These are phyloP conservation scores for Eucalyptus camaldulensis DNA, from an alignment of 345 rosid species.

Conservation along the genomic window DNA sequence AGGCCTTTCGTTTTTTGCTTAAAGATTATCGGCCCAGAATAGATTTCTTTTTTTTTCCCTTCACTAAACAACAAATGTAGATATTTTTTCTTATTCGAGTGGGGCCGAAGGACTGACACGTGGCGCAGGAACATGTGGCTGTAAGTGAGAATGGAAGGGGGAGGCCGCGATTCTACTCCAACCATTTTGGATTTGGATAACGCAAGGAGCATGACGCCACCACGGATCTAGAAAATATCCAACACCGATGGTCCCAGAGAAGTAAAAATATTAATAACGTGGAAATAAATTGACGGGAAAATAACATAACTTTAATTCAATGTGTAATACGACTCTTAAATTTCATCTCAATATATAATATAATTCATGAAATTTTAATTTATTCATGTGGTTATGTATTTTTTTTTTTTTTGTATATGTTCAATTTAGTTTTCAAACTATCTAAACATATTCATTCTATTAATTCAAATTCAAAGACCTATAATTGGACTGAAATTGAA, in stretches of 20 bases:
- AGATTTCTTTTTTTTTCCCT: neutral
- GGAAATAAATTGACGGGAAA: neutral
- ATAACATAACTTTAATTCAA: too few species aligned
- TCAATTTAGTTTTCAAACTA: too few species aligned
- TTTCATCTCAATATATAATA: too few species aligned
- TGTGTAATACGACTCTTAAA: too few species aligned
- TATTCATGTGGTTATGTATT: too few species aligned
- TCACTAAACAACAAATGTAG: neutral
- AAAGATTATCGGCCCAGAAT: neutral
- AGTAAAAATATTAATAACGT: neutral
- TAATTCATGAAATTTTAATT: too few species aligned
- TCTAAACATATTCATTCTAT: too few species aligned
- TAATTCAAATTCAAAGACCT: too few species aligned
- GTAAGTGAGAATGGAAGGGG: neutral
- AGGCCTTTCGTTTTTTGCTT: neutral
- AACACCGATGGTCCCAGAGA: neutral
- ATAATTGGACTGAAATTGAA: rapidly evolving
- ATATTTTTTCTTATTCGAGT: neutral
- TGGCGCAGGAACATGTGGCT: neutral
- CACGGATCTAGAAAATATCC: neutral
- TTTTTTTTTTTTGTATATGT: too few species aligned
- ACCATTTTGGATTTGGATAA: neutral
- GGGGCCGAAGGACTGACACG: neutral
- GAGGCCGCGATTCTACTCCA: neutral
- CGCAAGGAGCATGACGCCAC: neutral